Conservation (phyloP, 805 yeast genomes). For the Ogataea philodendri region DNA sequence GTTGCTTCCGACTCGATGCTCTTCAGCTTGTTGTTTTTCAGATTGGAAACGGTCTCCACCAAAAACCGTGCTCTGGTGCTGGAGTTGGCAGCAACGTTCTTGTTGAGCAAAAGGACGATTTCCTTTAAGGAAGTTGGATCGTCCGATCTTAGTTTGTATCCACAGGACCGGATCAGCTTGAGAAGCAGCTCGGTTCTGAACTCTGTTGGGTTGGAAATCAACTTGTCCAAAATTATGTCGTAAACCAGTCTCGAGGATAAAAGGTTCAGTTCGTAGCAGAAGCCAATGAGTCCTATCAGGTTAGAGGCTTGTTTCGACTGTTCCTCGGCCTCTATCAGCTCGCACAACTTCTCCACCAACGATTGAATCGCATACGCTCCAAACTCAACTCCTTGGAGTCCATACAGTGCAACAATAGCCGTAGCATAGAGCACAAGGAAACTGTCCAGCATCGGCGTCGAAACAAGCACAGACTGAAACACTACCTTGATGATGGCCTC, state of each 20-base stretch:
- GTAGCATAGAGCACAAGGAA: slow-evolving; percentile 80
- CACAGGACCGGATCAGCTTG: slow-evolving; percentile 70
- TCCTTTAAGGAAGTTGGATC: slow-evolving; percentile 86
- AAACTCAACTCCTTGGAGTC: slow-evolving; percentile 79
- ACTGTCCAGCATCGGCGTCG: slow-evolving; percentile 69
- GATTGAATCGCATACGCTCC: slow-evolving; percentile 85
- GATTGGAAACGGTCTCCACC: slow-evolving; percentile 78
- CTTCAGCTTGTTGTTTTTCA: slow-evolving; percentile 82
- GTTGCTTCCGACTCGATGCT: slow-evolving; percentile 48
- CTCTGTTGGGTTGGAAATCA: slow-evolving; percentile 51
- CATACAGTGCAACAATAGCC: slow-evolving; percentile 69
- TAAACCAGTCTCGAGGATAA: slow-evolving; percentile 73
- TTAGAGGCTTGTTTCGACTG: slow-evolving; percentile 44
- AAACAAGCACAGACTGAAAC: slow-evolving; percentile 60
- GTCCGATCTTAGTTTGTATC: slow-evolving; percentile 82
- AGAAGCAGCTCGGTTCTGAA: slow-evolving; percentile 73
- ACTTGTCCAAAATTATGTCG: slow-evolving; percentile 57
- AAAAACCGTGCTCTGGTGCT: slow-evolving; percentile 75
- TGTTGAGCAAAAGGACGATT: slow-evolving; percentile 61
- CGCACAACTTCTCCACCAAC: slow-evolving; percentile 67
- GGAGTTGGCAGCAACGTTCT: slow-evolving; percentile 39
- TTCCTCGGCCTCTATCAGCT: slow-evolving; percentile 32
- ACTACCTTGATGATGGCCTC: slow-evolving; percentile 63
- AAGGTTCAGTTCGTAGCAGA: slow-evolving; percentile 74
- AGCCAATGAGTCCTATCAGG: slow-evolving; percentile 68